Base-by-base conservation (phyloP, 2,329 filamentous ascomycete genomes). In the Polychaeton citri region DNA sequence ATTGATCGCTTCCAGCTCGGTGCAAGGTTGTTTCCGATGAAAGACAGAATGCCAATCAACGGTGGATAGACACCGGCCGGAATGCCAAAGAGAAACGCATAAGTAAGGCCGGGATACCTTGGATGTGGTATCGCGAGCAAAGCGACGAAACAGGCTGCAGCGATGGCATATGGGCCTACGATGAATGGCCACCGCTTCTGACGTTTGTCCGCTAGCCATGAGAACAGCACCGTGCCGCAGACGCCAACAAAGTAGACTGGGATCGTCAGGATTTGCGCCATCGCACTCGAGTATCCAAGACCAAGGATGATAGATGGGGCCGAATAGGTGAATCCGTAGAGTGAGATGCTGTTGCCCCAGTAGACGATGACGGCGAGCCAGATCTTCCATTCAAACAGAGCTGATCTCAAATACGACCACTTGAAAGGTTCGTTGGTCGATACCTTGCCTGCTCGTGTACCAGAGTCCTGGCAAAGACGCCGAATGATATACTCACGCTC, bases 261-360 rank as follows among this genome's bases (percentile, higher is more conserved):
- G 3, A 66, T 61, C n/a, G 61, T 61, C 18, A 65, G 49, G 8
- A 65, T 55, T 37, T 66, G 62, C 3, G 62, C 62, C 26, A 57
- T 52, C 5, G 58, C 56, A 2, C 55, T 51, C 3, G 58, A 58
- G 40, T 62, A 66, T 5, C 63, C 63, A 42, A 66, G 61, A 18
- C 56, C 56, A 20, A 53, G 55, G 38, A 65, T 62, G 42, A 76
- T 74, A 2, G 65, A 65, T 2, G 72, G 72, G 3, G 74, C 53
- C 47, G 75, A 75, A 7, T 69, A 74, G 43, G 63, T 67, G 50
- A 74, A 73, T n/a, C 69, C 71, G 45, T 71, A 74, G 1, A 69
- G 57, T 30, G 69, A 51, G 18, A 68, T 66, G 38, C 64, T 57
- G 44, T 58, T 48, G 6, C 19, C 48, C 49, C 45, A 46, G 35